phyloP scores from a whole-genome alignment of 208 protist species.

The Trypanosomatidae sp. region DNA sequence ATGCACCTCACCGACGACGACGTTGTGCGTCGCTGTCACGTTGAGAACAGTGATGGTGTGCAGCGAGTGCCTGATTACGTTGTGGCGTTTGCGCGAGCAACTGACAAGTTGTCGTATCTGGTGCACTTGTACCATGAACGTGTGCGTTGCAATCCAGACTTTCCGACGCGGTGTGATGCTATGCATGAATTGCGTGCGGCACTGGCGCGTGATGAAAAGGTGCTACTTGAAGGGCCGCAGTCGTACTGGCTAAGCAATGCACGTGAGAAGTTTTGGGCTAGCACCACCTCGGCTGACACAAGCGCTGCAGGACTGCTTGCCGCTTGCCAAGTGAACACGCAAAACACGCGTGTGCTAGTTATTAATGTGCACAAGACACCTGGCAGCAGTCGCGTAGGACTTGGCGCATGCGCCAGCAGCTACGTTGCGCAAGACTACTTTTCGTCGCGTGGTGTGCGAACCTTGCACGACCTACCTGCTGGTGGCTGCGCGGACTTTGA shows the following conservation, averaged over 20 bases:
- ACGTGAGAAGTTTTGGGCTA: conserved; percentile 87
- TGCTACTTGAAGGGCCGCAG: conserved; percentile 85
- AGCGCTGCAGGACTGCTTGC: conserved; percentile 72
- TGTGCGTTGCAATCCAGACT: conserved; percentile 62
- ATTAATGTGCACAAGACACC: conserved; percentile 90
- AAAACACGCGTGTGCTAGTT: conserved; percentile 50
- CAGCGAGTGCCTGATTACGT: conserved; percentile 70
- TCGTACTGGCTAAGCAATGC: conserved; percentile 89
- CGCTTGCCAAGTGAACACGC: conserved; percentile 78
- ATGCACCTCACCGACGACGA: conserved; percentile 62
- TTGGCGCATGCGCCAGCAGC: conserved; percentile 81
- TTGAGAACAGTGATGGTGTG: conserved; percentile 80
- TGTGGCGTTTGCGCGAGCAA: conserved; percentile 56
- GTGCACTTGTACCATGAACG: conserved; percentile 57
- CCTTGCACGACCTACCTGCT: conserved; percentile 49
- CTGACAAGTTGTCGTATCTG: conserved; percentile 76
- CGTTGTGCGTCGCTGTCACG: conserved; percentile 53
- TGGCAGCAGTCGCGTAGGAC: conserved; percentile 80
- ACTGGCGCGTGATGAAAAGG: conserved; percentile 61
- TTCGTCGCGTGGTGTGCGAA: conserved; percentile 63
- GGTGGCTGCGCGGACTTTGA: conserved; percentile 72
- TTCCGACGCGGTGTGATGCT: conserved; percentile 76
- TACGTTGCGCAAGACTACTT: conserved; percentile 88
- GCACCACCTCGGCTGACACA: conserved; percentile 84
- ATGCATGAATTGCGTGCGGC: conserved; percentile 62